These are phyloP conservation scores for Trichophyton verrucosum DNA, from an alignment of 2,329 filamentous ascomycete species.

Conservation along the genomic window DNA sequence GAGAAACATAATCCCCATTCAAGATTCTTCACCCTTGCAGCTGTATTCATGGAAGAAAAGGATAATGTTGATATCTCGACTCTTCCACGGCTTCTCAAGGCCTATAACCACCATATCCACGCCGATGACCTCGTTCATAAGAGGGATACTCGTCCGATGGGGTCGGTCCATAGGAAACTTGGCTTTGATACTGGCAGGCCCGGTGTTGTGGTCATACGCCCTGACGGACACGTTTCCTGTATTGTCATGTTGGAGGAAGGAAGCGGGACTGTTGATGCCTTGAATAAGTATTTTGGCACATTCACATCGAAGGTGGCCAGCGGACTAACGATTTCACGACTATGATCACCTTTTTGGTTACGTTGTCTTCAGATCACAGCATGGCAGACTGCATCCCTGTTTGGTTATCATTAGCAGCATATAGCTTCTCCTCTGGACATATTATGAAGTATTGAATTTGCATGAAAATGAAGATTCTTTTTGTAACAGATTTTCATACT, in stretches of 20 bases:
- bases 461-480: no score
- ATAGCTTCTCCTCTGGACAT: no score
- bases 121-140: slow-evolving; percentile 70
- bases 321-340: slow-evolving; percentile 13
- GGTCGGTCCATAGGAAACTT: slow-evolving; percentile 75
- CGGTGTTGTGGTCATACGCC: slow-evolving; percentile 70
- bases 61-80: slow-evolving; percentile 56
- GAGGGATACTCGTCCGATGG: slow-evolving; percentile 55
- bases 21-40: slow-evolving; percentile 65
- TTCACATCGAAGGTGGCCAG: slow-evolving; percentile 51
- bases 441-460: no score
- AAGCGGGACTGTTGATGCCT: slow-evolving; percentile 61
- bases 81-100: slow-evolving; percentile 56
- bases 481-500: no score
- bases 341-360: slow-evolving; percentile 16
- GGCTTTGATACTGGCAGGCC: slow-evolving; percentile 61
- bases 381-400: no score
- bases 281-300: slow-evolving; percentile 69
- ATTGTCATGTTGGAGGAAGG: slow-evolving; percentile 64
- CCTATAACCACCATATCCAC: slow-evolving; percentile 74
- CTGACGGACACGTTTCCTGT: slow-evolving; percentile 76
- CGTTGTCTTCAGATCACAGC: neutral
- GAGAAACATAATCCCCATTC: slow-evolving; percentile 78
- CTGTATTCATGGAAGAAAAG: slow-evolving; percentile 58
- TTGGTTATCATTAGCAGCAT: no score